Conservation (phyloP, 192 early-diverging fungal genomes). For the Lobosporangium transversale region DNA sequence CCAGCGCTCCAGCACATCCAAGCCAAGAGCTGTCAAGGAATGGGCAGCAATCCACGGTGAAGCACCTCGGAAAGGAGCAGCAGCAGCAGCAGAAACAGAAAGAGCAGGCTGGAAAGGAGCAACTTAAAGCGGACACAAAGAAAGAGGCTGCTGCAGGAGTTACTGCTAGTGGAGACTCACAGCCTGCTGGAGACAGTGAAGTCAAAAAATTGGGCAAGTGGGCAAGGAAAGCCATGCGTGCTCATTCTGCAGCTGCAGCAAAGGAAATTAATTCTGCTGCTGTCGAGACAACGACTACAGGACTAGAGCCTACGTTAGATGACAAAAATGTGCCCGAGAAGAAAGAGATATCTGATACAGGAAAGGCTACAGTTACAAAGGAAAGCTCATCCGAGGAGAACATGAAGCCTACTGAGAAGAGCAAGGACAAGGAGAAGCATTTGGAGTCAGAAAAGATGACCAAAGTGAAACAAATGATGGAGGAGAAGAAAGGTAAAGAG, state of each 20-base stretch:
- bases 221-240: constrained; percentile 44
- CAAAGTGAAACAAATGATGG: neutral
- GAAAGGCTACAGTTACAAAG: neutral
- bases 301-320: neutral
- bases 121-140: constrained; percentile 6
- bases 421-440: constrained; percentile 1
- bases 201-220: constrained; percentile 46
- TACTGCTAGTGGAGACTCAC: neutral
- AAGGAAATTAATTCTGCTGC: neutral
- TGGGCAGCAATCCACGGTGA: neutral
- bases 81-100: neutral
- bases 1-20: neutral
- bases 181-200: constrained; percentile 2
- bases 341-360: constrained; percentile 4
- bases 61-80: constrained; percentile 9
- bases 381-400: constrained; percentile 5
- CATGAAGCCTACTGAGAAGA: neutral
- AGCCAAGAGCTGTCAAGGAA: neutral
- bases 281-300: neutral
- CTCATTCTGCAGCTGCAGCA: constrained; percentile 15
- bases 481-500: neutral
- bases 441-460: constrained; percentile 4
- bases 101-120: constrained; percentile 6
- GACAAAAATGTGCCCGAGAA: neutral
- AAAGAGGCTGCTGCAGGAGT: neutral